Base-by-base conservation (phyloP, 148 eudicot genomes). In the Amaranthus palmeri region DNA sequence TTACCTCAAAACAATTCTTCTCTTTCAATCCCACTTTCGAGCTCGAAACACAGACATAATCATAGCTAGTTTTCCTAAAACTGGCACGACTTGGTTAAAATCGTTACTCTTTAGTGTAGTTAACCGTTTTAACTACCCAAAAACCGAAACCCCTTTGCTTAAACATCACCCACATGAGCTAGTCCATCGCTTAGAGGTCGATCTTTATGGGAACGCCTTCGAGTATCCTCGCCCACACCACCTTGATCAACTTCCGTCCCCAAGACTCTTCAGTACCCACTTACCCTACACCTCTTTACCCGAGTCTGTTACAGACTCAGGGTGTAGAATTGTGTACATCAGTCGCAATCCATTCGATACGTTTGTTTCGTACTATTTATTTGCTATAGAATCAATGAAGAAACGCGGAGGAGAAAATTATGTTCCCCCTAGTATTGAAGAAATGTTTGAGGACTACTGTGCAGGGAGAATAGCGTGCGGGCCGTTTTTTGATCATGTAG, bases 371-470 rank as follows among this genome's bases (percentile, higher is more conserved):
- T 49, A 55, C n/a, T 69, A 42, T n/a, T 54, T 25, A 25, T 25
- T 25, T 25, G 36, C 36, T 25, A 25, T 25, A 25, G 36, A 25
- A 25, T 25, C 36, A 25, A 25, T 25, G 36, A 25, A 25, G 36
- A 25, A 25, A 14, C 50, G 8, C 49, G 1, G 55, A 69, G 52
- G 9, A 54, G 51, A 41, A 68, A 59, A 66, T 40, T 1, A 36
- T 4, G 0, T 9, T 55, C 3, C 5, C 43, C 36, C 65, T 4
- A 40, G 71, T 1, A 8, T 79, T 0, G 73, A 84, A 2, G 74
- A 81, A 41, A 78, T 71, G 3, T 81, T 84, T 7, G 77, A 79
- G 47, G 72, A 76, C 82, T 84, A 69, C 8, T 81, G 83, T 41
- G 70, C 54, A 40, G 83, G 87, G 0, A 71, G 43, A 1, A 10